Percentiles rank a stretch among this genome's conserved stretches.
Evolutionary conservation across 2,329 filamentous ascomycete species (phyloP).

Genomic region (Hymenotorrendiella dingleyae): DNA sequence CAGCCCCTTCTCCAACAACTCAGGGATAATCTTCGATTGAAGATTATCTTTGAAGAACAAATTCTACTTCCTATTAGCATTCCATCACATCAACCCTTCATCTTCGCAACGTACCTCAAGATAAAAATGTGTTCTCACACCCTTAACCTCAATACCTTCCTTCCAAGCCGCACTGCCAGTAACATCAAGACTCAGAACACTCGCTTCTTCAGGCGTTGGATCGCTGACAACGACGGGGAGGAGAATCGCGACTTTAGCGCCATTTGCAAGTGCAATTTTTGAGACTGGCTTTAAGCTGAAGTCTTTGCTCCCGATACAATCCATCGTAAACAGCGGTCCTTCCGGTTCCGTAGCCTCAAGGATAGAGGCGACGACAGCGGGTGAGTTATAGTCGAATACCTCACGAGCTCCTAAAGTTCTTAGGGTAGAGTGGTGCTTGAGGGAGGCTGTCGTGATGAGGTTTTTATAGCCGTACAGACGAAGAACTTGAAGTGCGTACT

Average conservation of each 20-base stretch:
- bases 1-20: slow-evolving; percentile 31
- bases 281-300: slow-evolving; percentile 44
- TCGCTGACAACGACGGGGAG: slow-evolving; percentile 53
- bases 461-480: slow-evolving; percentile 46
- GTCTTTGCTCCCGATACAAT: slow-evolving; percentile 47
- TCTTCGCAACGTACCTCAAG: slow-evolving; percentile 34
- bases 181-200: slow-evolving; percentile 50
- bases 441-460: slow-evolving; percentile 32
- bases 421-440: slow-evolving; percentile 26
- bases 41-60: slow-evolving; percentile 40
- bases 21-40: slow-evolving; percentile 24
- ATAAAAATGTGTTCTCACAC: slow-evolving; percentile 52
- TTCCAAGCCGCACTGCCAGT: slow-evolving; percentile 40
- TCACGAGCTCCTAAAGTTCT: slow-evolving; percentile 27
- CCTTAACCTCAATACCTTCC: slow-evolving; percentile 44
- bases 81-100: not conserved
- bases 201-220: slow-evolving; percentile 40
- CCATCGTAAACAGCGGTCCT: slow-evolving; percentile 38
- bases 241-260: slow-evolving; percentile 50
- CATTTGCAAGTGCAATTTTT: slow-evolving; percentile 42
- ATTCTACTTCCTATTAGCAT: slow-evolving; percentile 37
- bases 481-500: slow-evolving; percentile 37
- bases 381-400: slow-evolving; percentile 32
- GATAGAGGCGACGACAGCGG: no score
- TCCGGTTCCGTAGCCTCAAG: not conserved